Base-by-base conservation (phyloP, 768 basidiomycete species). In the Fomitopsis serialis region DNA sequence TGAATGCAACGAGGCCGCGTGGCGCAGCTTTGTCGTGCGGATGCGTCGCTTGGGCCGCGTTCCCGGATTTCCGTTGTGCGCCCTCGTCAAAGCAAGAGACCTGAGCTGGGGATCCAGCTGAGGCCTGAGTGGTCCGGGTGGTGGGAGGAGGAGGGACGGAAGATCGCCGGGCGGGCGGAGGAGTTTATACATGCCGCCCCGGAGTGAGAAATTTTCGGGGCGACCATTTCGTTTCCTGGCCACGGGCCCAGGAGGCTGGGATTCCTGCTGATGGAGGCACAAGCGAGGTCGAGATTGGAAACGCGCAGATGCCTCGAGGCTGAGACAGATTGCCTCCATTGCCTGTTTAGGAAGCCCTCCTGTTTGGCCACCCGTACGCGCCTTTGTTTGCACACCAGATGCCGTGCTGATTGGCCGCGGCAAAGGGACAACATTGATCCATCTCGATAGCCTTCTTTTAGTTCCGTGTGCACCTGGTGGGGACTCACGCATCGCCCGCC, bases 1-100 rank as follows among this genome's bases (percentile, higher is more conserved):
- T 40, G 4, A 40, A 42, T 47, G 42, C 48, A 51, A 45, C 52
- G 52, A 36, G 52, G 52, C 44, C 34, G 50, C 34, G 45, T 47
- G 52, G 48, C 48, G 21, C 42, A 34, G 36, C n/a, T 19, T 50
- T 42, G 37, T 50, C 48, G 52, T 37, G 46, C 5, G 54, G 40
- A 19, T 47, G 12, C 19, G 25, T 35, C 50, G 48, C 51, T 35
- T 24, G 45, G 15, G 45, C 36, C 54, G 54, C 49, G 54, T 45
- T 47, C 19, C 37, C 24, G 22, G 13, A 4, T 25, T 42, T 17
- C 50, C 24, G 12, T 45, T 42, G n/a, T 22, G 35, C 13, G 24
- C 19, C 21, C 40, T 25, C 45, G 45, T 47, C 19, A 36, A 24
- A 40, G 45, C 9, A 27, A 46, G 45, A 47, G 45, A 45, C 32